phyloP scores from a whole-genome alignment of 495 filamentous ascomycete genomes.

The Coniosporium apollinis region DNA sequence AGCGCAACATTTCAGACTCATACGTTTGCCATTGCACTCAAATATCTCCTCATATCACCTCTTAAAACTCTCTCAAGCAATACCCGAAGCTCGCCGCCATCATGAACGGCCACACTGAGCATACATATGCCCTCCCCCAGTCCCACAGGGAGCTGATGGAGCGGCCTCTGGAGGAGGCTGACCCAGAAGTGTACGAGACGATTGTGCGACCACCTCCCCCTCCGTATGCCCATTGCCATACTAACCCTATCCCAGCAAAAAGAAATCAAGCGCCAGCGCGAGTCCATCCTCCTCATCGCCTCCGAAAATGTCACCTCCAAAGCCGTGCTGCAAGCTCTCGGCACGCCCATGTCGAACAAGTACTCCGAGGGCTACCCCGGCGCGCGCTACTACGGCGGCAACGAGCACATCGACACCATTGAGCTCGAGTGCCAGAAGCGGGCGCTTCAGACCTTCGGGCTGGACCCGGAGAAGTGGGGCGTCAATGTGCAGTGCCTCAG shows the following conservation, averaged over 20 bases:
- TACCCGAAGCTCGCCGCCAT: too few relatives aligned
- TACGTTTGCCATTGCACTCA: too few relatives aligned
- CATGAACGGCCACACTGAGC: background rate
- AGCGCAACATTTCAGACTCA: too few relatives aligned
- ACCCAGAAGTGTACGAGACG: conserved; percentile 83
- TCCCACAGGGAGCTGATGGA: conserved; percentile 91
- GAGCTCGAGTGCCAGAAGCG: conserved; percentile 93
- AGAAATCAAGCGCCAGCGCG: conserved; percentile 92
- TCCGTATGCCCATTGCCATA: background rate
- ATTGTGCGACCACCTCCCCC: conserved; percentile 45
- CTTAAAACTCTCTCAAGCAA: too few relatives aligned
- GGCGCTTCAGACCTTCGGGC: conserved; percentile 79
- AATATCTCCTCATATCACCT: too few relatives aligned
- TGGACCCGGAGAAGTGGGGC: conserved; percentile 82
- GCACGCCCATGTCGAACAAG: conserved; percentile 92
- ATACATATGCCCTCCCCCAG: conserved; percentile 69
- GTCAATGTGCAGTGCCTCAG: conserved; percentile 96
- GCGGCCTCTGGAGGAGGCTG: conserved; percentile 63
- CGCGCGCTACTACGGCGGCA: conserved; percentile 97
- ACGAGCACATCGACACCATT: conserved; percentile 94
- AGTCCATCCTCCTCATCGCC: conserved; percentile 96
- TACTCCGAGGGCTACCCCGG: conserved; percentile 98
- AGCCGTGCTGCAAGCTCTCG: conserved; percentile 76
- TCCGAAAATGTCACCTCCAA: conserved; percentile 84
- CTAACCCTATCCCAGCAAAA: conserved; percentile 43